These are phyloP conservation scores for Botrytis pseudocinerea DNA, from an alignment of 2,329 filamentous ascomycete species.

Conservation along the genomic window DNA sequence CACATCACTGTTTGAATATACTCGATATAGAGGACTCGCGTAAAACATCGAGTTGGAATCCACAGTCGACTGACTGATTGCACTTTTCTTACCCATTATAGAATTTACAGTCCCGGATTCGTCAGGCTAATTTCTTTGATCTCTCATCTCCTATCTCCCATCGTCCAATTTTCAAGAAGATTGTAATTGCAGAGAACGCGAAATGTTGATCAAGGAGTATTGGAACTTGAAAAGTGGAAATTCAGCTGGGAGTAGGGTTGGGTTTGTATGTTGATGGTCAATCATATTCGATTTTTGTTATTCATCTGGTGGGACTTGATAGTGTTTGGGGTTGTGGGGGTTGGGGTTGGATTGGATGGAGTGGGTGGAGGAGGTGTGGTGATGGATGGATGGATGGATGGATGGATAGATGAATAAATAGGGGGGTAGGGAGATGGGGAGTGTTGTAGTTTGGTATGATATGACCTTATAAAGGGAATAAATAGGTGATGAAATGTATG, in stretches of 20 bases:
- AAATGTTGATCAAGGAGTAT: background rate
- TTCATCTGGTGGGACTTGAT: no score
- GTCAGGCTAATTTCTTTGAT: background rate
- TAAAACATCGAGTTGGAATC: rapidly evolving
- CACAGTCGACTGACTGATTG: no score
- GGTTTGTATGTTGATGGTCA: background rate
- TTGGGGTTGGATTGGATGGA: no score
- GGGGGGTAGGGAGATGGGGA: no score
- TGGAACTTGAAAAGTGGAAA: rapidly evolving
- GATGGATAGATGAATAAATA: no score
- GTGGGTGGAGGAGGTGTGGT: no score
- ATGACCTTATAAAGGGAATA: no score
- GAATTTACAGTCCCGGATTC: background rate
- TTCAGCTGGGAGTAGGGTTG: background rate
- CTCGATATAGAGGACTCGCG: background rate
- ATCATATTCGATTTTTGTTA: no score
- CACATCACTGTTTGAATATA: background rate
- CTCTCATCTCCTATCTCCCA: no score
- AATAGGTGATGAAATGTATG: background rate
- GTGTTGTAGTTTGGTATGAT: no score
- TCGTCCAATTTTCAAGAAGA: background rate
- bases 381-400: no score
- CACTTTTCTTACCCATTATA: background rate
- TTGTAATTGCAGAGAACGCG: background rate
- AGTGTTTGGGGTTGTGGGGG: no score